Evolutionary conservation across 192 early-diverging fungal genomes (phyloP), one percentile per base, ranked within the genome.

Genomic region (Thoreauomyces humboldtii): DNA sequence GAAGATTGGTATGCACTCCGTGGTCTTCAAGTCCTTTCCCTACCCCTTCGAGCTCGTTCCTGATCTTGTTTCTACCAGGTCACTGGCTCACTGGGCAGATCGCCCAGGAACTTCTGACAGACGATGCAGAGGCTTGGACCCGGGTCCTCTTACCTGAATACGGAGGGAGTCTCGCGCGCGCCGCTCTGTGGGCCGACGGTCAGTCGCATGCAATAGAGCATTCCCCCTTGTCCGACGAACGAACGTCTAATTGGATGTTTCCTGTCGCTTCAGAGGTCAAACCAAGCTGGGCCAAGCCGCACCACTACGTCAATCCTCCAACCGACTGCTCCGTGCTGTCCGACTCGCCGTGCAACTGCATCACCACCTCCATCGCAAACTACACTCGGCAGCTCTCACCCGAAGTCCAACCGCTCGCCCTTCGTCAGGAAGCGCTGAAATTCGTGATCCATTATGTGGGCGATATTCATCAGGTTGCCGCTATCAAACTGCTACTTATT

Each of bases 381-480:
- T 67, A 67, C 50, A 75, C 73, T 12, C 22, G 21, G 11, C 67
- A 44, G n/a, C 47, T 53, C 22, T 21, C 33, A 15, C 25, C 29
- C 35, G 36, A 24, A 6, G 33, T 11, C 0, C 24, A 22, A 5
- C 15, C 55, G 7, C 12, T 9, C 7, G 29, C 27, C 12, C 36
- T 33, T 15, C 43, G 57, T 2, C 29, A 38, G 11, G 67, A 76
- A 42, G 69, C 74, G 4, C 35, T 76, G 33, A 63, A 73, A 37
- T 79, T 70, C 59, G 46, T 77, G 46, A 52, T 70, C 0, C 77
- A 79, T 59, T 79, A 73, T 65, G 27, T 79, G 29, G 77, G 77
- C 24, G 77, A 79, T 45, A 71, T 79, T 19, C 58, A 72, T 15
- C 73, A n/a, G n/a, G n/a, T n/a, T n/a, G n/a, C n/a, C n/a, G n/a